These are phyloP conservation scores for Lachancea nothofagi DNA, from an alignment of 805 yeast species.

Conservation along the genomic window DNA sequence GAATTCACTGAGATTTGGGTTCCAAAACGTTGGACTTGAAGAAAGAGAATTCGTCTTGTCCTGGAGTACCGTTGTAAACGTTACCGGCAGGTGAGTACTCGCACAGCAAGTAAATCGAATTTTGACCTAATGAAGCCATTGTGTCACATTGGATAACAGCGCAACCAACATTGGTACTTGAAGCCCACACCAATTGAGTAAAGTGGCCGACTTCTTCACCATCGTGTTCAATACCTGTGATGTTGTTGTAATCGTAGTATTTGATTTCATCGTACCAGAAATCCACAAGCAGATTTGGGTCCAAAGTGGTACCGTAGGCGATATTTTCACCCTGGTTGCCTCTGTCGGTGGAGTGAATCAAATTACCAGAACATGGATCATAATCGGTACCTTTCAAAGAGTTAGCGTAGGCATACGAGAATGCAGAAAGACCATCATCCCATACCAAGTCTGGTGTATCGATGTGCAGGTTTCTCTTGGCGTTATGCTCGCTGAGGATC, in stretches of 20 bases:
- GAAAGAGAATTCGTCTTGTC: conserved; percentile 34
- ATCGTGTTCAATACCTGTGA: conserved; percentile 42
- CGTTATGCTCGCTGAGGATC: conserved; percentile 46
- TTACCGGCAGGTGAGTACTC: conserved; percentile 58
- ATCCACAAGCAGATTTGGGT: conserved; percentile 48
- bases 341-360: conserved; percentile 49
- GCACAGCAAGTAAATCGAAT: conserved; percentile 59
- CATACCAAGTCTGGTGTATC: conserved; percentile 43
- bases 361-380: conserved; percentile 54
- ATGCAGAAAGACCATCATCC: conserved; percentile 41
- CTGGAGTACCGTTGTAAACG: conserved; percentile 32
- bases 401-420: conserved; percentile 48
- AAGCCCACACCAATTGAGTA: conserved; percentile 71
- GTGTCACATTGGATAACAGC: conserved; percentile 33
- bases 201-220: conserved; percentile 56
- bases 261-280: conserved; percentile 70
- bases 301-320: conserved; percentile 51
- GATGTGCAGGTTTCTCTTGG: conserved; percentile 41
- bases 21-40: conserved; percentile 43
- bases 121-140: conserved; percentile 11
- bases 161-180: conserved; percentile 60
- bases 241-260: conserved; percentile 46
- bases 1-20: conserved; percentile 18
- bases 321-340: conserved; percentile 64
- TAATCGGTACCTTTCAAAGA: conserved; percentile 35